Percentiles rank a stretch among this genome's conserved stretches.
phyloP scores from a whole-genome alignment of 2,329 filamentous ascomycete species.

The Metarhizium humberi region DNA sequence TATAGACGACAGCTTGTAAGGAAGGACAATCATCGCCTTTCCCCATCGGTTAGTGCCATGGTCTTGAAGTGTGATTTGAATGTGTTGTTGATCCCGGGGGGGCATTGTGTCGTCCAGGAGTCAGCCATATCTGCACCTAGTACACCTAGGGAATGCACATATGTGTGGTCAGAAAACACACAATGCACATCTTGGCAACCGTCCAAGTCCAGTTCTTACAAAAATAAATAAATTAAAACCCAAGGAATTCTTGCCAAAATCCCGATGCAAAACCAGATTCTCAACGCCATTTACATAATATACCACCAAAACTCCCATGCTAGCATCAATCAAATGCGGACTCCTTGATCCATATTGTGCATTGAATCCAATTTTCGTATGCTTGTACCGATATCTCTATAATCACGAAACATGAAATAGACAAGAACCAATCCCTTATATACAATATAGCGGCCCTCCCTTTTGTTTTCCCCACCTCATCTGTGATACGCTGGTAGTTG shows the following conservation, averaged over 20 bases:
- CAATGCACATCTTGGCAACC: too few relatives aligned
- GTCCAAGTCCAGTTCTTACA: too few relatives aligned
- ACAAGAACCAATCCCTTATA: neutral
- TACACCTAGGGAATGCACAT: too few relatives aligned
- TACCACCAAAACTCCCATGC: neutral
- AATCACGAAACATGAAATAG: neutral
- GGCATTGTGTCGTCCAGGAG: too few relatives aligned
- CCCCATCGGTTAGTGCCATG: too few relatives aligned
- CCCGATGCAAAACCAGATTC: neutral
- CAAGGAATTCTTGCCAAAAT: neutral
- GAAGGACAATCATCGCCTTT: too few relatives aligned
- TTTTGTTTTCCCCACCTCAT: conserved; percentile 12
- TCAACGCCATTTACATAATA: neutral
- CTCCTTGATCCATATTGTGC: neutral
- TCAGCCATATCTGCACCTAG: too few relatives aligned
- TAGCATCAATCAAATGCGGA: neutral
- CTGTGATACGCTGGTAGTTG: conserved; percentile 31
- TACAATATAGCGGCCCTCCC: neutral
- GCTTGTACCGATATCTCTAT: neutral
- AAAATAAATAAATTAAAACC: too few relatives aligned
- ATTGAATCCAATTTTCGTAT: neutral
- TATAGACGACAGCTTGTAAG: too few relatives aligned
- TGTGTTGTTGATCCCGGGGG: too few relatives aligned
- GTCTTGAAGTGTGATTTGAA: too few relatives aligned
- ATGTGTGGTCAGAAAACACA: too few relatives aligned